phyloP scores from a whole-genome alignment of 768 basidiomycete species.

The Suillus tomentosus region DNA sequence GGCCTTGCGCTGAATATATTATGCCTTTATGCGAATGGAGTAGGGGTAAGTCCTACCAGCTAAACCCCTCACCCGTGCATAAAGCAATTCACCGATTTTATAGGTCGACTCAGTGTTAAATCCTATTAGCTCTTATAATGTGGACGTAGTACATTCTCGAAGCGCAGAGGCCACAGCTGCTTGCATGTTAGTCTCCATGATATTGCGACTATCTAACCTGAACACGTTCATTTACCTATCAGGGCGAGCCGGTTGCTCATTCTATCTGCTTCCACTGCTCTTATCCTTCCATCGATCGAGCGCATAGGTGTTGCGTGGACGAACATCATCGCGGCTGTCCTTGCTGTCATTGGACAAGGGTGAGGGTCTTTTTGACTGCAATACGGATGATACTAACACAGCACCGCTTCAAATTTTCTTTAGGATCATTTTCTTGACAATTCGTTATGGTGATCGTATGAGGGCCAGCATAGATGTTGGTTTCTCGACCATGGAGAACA shows the following conservation, averaged over 20 bases:
- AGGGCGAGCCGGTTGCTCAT: slow-evolving; percentile 53
- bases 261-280: slow-evolving; percentile 44
- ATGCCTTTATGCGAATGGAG: neutral
- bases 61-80: too few relatives aligned
- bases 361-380: slow-evolving; percentile 30
- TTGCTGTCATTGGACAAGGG: slow-evolving; percentile 51
- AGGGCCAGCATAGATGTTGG: slow-evolving; percentile 53
- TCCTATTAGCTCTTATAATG: slow-evolving; percentile 21
- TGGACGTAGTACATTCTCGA: slow-evolving; percentile 59
- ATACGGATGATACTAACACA: neutral
- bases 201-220: neutral
- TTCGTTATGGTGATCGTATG: slow-evolving; percentile 53
- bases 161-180: slow-evolving; percentile 70
- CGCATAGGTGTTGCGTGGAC: slow-evolving; percentile 47
- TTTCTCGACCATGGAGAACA: slow-evolving; percentile 44
- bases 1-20: neutral
- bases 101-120: too few relatives aligned
- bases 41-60: too few relatives aligned
- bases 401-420: neutral
- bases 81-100: too few relatives aligned
- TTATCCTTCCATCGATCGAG: slow-evolving; percentile 53
- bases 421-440: slow-evolving; percentile 48
- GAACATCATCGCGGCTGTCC: slow-evolving; percentile 40
- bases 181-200: slow-evolving; percentile 41
- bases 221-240: neutral